Percentiles rank a stretch among this genome's conserved stretches.
These are phyloP conservation scores for Bruguiera parviflora DNA, from an alignment of 345 rosid genomes.

Conservation along the genomic window DNA sequence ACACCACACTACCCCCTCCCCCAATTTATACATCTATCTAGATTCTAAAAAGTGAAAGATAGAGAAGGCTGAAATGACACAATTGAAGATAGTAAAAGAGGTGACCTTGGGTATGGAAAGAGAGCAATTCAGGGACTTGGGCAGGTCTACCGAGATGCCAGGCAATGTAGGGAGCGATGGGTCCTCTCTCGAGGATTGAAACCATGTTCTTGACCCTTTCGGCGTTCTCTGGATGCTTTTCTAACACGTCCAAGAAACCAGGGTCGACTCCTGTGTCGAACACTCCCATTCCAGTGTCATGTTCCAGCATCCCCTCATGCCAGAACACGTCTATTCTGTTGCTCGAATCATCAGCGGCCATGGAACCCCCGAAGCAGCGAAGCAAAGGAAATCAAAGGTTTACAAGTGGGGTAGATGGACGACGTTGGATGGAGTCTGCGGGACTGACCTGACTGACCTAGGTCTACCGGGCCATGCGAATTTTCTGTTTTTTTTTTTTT, in stretches of 20 bases:
- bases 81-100: not conserved
- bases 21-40: no score
- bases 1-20: no score
- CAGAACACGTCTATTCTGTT: conserved; percentile 60
- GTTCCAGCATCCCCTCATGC: conserved; percentile 83
- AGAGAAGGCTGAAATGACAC: conserved; percentile 5
- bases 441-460: no score
- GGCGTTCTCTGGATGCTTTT: conserved; percentile 77
- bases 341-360: conserved; percentile 11
- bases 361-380: not conserved
- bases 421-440: no score
- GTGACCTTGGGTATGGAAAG: conserved; percentile 65
- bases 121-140: conserved; percentile 50
- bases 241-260: conserved; percentile 70
- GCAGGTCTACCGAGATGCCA: conserved; percentile 68
- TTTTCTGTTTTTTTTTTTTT: no score
- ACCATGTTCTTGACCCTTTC: conserved; percentile 76
- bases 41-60: conserved; percentile 1
- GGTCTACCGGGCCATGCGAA: no score
- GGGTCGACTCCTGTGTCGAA: conserved; percentile 66
- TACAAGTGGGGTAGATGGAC: no score
- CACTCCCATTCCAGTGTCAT: conserved; percentile 61
- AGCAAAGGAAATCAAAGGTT: not conserved
- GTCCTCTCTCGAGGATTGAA: conserved; percentile 77
- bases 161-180: conserved; percentile 61